phyloP scores from a whole-genome alignment of 2,329 filamentous ascomycete species.

The Arthrobotrys megalospora region DNA sequence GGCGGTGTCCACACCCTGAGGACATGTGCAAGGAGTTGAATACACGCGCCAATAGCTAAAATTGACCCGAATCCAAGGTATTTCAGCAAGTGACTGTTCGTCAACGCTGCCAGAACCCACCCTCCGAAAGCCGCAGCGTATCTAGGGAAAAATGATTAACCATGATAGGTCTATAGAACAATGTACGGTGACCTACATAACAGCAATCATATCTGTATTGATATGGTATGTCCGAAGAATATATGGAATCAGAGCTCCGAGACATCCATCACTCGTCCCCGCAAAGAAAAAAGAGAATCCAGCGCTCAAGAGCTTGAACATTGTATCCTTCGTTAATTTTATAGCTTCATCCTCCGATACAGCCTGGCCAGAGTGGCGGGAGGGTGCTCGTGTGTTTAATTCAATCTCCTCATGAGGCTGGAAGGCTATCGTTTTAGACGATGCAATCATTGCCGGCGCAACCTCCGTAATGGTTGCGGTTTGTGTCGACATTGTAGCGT shows the following conservation, averaged over 20 bases:
- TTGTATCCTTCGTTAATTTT: constrained; percentile 62
- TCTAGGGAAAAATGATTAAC: constrained; percentile 69
- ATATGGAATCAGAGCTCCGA: constrained; percentile 77
- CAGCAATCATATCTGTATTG: constrained; percentile 71
- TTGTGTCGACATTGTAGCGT: constrained; percentile 41
- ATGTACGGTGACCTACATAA: constrained; percentile 68
- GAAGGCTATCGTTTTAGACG: constrained; percentile 1
- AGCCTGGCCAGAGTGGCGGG: background rate
- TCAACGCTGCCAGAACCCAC: constrained; percentile 70
- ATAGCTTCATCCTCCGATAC: constrained; percentile 51
- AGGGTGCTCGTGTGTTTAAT: constrained; percentile 32
- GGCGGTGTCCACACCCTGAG: constrained; percentile 74
- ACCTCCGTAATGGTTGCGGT: constrained; percentile 32
- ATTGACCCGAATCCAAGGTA: constrained; percentile 73
- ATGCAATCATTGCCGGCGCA: constrained; percentile 5
- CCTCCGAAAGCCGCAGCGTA: constrained; percentile 65
- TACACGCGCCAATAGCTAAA: constrained; percentile 72
- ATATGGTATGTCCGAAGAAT: constrained; percentile 74
- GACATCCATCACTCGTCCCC: constrained; percentile 76
- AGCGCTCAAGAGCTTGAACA: constrained; percentile 72
- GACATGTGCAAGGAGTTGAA: constrained; percentile 73
- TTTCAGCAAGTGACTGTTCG: constrained; percentile 72
- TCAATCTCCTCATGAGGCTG: constrained; percentile 42
- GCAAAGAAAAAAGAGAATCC: constrained; percentile 78
- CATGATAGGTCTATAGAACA: background rate